Conservation (phyloP, 768 basidiomycete species). For the Mrakia blollopis region DNA sequence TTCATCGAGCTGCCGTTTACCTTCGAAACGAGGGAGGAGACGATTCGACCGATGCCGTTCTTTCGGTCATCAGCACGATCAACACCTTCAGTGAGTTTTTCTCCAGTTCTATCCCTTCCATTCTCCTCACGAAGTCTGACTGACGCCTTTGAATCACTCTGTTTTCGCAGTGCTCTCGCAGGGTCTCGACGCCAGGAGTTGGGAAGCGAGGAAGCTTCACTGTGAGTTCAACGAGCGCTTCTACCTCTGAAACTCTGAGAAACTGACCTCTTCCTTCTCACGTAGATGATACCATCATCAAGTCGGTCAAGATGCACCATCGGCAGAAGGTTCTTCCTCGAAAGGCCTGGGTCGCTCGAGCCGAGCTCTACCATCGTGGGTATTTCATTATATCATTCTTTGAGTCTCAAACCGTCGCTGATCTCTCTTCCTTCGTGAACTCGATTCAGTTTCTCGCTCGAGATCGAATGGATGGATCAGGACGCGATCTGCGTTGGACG, state of each 20-base stretch:
- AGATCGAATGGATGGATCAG: constrained; percentile 75
- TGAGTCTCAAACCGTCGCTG: not conserved
- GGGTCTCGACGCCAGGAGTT: constrained; percentile 25
- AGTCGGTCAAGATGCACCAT: constrained; percentile 24
- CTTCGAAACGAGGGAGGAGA: constrained; percentile 63
- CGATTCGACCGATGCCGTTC: constrained; percentile 62
- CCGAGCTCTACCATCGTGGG: constrained; percentile 25
- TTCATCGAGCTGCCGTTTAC: constrained; percentile 65
- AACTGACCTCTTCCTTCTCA: not conserved
- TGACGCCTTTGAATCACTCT: not conserved
- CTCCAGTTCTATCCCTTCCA: not conserved
- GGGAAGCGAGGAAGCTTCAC: constrained; percentile 29
- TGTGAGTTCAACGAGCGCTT: not conserved
- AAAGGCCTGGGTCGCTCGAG: constrained; percentile 30
- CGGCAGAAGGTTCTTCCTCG: constrained; percentile 29
- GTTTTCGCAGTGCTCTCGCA: constrained; percentile 22
- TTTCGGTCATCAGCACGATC: constrained; percentile 40
- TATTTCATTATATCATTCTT: not conserved
- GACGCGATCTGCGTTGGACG: constrained; percentile 66
- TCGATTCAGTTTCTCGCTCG: constrained; percentile 62
- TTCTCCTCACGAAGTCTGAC: too few species aligned
- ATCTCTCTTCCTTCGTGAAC: not conserved
- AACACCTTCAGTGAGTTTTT: constrained; percentile 35
- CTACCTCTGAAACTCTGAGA: not conserved
- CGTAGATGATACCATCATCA: constrained; percentile 17